Evolutionary conservation across 176 grass and related monocot genomes (phyloP), one percentile per base, ranked within the genome.

Genomic region (Musa troglodytarum): DNA sequence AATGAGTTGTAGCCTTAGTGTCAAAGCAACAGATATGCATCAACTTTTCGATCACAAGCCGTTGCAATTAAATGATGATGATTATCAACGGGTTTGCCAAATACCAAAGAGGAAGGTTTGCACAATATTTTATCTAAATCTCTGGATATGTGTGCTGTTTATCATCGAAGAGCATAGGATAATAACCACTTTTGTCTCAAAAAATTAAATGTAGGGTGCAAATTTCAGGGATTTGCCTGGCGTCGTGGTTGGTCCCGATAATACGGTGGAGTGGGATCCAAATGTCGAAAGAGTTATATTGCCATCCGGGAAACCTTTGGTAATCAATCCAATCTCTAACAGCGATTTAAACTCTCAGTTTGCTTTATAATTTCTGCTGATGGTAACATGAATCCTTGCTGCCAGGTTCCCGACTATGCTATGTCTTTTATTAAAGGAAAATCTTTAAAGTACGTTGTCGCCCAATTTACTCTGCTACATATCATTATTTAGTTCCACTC

Each of bases 171-270:
- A n/a, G 4, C 0, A 21, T 20, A 54, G 10, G 54, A 34, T 52
- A n/a, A 3, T 49, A 1, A 14, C 78, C 5, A 15, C 54, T 80
- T 9, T 57, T 65, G 59, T 74, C 1, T 75, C 9, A 62, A 15
- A 62, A 17, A 68, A 68, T 43, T 43, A 43, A 17, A 81, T 68
- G 22, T 4, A 96, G 93, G 89, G 87, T 62, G 93, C 93, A 74
- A 96, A 96, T 28, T 96, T 96, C 29, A 84, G 89, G 5, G 93
- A 96, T 50, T 67, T 96, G 10, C 76, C 52, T 49, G 89, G 93
- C 10, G 87, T 92, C 8, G 79, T 26, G 74, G 93, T 96, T 2
- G 89, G 93, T 28, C 73, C 83, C 0, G 88, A 92, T 15, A 96
- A 96, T 11, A 52, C 55, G 0, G 85, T 87, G 11, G 84, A 86